Percentiles rank a stretch among this genome's conserved stretches.
Evolutionary conservation across 2,329 filamentous ascomycete species (phyloP).

Genomic region (Neonectria hederae): DNA sequence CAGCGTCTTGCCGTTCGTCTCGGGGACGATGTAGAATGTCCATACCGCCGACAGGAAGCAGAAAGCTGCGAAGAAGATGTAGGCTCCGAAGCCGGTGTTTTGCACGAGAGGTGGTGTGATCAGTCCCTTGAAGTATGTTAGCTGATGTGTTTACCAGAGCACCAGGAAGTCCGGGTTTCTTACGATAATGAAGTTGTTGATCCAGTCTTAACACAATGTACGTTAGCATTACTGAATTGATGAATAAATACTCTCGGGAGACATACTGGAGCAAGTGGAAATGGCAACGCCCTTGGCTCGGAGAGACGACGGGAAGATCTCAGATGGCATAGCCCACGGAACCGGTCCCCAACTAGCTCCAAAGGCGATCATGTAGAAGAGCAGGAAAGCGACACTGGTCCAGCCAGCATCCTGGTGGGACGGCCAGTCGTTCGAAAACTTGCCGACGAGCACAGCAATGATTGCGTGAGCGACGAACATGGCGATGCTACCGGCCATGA

Average conservation of each 20-base stretch:
- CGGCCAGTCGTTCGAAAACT: slow-evolving; percentile 38
- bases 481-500: slow-evolving; percentile 38
- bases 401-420: slow-evolving; percentile 40
- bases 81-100: slow-evolving; percentile 58
- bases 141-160: background rate
- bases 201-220: slow-evolving; percentile 55
- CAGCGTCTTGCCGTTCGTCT: slow-evolving; percentile 62
- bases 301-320: slow-evolving; percentile 70
- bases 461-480: slow-evolving; percentile 43
- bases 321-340: slow-evolving; percentile 58
- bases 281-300: slow-evolving; percentile 72
- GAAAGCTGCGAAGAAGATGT: slow-evolving; percentile 67
- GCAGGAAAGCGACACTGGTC: slow-evolving; percentile 42
- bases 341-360: slow-evolving; percentile 67
- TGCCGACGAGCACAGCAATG: slow-evolving; percentile 41
- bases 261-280: slow-evolving; percentile 60
- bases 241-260: rapidly evolving
- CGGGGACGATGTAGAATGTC: slow-evolving; percentile 63
- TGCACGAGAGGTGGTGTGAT: slow-evolving; percentile 59
- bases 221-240: background rate
- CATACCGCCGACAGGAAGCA: slow-evolving; percentile 63
- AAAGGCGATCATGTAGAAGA: slow-evolving; percentile 68
- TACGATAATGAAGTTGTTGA: slow-evolving; percentile 69
- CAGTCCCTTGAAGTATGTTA: slow-evolving; percentile 49
- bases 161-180: background rate